These are phyloP conservation scores for Russula lepida DNA, from an alignment of 768 basidiomycete genomes.

Conservation along the genomic window DNA sequence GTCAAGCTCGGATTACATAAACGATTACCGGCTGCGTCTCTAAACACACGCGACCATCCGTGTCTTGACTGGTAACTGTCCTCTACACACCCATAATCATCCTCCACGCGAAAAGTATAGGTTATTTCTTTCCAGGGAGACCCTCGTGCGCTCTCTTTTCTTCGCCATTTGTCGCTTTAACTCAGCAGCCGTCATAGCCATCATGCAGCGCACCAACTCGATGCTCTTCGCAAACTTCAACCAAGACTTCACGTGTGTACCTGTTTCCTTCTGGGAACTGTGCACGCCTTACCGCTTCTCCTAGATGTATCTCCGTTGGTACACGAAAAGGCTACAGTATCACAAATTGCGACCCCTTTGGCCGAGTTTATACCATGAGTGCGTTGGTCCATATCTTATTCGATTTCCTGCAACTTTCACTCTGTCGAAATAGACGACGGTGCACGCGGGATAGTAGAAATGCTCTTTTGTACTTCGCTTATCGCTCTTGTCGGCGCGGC, in stretches of 20 bases:
- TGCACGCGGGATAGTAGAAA: constrained; percentile 93
- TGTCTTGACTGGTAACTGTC: neutral
- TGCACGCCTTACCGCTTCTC: constrained; percentile 4
- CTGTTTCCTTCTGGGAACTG: neutral
- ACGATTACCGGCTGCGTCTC: neutral
- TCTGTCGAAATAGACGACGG: constrained; percentile 62
- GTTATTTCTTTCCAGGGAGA: neutral
- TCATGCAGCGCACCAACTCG: constrained; percentile 29
- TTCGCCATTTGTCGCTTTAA: neutral
- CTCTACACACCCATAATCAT: neutral
- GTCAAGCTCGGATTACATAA: constrained; percentile 6
- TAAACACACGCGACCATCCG: neutral
- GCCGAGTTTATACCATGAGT: constrained; percentile 93
- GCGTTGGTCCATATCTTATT: constrained; percentile 29
- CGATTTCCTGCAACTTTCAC: neutral
- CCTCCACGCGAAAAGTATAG: neutral
- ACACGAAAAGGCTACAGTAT: constrained; percentile 95
- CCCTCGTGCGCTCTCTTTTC: neutral
- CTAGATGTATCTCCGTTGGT: constrained; percentile 85
- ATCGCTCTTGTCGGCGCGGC: constrained; percentile 96
- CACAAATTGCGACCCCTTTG: constrained; percentile 97
- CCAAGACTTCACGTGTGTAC: constrained; percentile 85
- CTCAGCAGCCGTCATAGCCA: neutral
- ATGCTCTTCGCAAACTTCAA: constrained; percentile 94
- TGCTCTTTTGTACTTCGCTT: constrained; percentile 98